Conservation (phyloP, 768 basidiomycete species). For the Albatrellus ellisii region DNA sequence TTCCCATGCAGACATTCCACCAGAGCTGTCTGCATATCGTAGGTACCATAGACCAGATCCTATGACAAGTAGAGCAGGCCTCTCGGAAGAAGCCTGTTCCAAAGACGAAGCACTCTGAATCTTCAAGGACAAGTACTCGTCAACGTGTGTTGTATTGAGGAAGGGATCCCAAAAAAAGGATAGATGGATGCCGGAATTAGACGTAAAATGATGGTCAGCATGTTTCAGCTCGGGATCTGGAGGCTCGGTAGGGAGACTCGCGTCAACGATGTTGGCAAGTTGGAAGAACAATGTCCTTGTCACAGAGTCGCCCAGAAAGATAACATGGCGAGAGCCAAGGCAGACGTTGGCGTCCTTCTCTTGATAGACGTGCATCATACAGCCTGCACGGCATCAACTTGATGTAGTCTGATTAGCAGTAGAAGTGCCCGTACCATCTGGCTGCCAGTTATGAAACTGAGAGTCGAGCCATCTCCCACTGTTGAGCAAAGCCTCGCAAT, state of each 20-base stretch:
- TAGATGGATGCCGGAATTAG: constrained; percentile 33
- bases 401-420: neutral
- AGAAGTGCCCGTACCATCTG: constrained; percentile 42
- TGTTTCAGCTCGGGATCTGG: constrained; percentile 55
- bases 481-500: constrained; percentile 58
- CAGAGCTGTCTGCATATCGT: constrained; percentile 55
- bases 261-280: constrained; percentile 47
- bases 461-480: constrained; percentile 71
- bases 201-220: constrained; percentile 39
- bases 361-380: constrained; percentile 62
- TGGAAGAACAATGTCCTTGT: constrained; percentile 73
- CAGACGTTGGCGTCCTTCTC: constrained; percentile 40
- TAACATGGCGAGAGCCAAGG: constrained; percentile 41
- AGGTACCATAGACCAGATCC: constrained; percentile 89
- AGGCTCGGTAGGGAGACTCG: constrained; percentile 36
- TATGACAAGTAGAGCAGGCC: constrained; percentile 59
- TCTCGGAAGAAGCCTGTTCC: constrained; percentile 15
- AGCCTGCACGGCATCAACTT: constrained; percentile 33
- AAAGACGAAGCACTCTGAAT: neutral
- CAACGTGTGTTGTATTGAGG: constrained; percentile 53
- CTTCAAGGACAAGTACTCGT: constrained; percentile 6
- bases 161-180: constrained; percentile 82
- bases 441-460: constrained; percentile 68
- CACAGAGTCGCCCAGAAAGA: constrained; percentile 81
- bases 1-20: constrained; percentile 72